These are phyloP conservation scores for Mucor circinelloides DNA, from an alignment of 371 early-diverging fungal species.

Conservation along the genomic window DNA sequence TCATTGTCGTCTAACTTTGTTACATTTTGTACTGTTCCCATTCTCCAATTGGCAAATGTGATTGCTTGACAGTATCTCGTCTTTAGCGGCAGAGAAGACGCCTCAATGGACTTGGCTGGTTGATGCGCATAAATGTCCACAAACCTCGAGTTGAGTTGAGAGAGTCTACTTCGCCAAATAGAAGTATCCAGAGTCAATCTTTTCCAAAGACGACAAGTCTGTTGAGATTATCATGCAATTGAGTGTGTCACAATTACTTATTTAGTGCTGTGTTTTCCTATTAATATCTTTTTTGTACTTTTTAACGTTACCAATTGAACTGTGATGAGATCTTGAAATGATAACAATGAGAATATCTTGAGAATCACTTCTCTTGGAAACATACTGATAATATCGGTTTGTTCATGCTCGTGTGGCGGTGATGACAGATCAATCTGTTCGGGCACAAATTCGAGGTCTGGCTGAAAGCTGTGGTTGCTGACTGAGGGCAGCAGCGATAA, in stretches of 20 bases:
- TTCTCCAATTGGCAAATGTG: constrained; percentile 44
- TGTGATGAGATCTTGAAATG: constrained; percentile 40
- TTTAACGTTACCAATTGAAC: constrained; percentile 38
- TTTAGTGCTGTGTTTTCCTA: not conserved
- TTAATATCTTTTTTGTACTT: not conserved
- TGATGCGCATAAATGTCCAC: constrained; percentile 42
- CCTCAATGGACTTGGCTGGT: not conserved
- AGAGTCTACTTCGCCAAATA: constrained; percentile 37
- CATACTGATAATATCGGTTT: constrained; percentile 28
- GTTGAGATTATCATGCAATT: not conserved
- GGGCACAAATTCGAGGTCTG: constrained; percentile 11
- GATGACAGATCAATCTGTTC: constrained; percentile 5
- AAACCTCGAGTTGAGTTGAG: constrained; percentile 25
- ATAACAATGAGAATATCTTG: constrained; percentile 32
- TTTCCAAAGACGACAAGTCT: constrained; percentile 47
- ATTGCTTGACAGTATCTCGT: constrained; percentile 43
- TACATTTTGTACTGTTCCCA: constrained; percentile 42
- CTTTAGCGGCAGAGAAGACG: constrained; percentile 30
- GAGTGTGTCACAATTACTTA: not conserved
- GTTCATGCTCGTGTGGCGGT: constrained; percentile 1
- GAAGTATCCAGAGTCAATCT: constrained; percentile 38
- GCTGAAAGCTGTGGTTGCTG: constrained; percentile 1
- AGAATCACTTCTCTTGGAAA: constrained; percentile 42
- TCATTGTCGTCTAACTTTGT: constrained; percentile 26
- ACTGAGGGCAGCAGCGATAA: constrained; percentile 24